Evolutionary conservation across 495 filamentous ascomycete genomes (phyloP), one percentile per base, ranked within the genome.

Genomic region (Symbiotaphrina buchneri): DNA sequence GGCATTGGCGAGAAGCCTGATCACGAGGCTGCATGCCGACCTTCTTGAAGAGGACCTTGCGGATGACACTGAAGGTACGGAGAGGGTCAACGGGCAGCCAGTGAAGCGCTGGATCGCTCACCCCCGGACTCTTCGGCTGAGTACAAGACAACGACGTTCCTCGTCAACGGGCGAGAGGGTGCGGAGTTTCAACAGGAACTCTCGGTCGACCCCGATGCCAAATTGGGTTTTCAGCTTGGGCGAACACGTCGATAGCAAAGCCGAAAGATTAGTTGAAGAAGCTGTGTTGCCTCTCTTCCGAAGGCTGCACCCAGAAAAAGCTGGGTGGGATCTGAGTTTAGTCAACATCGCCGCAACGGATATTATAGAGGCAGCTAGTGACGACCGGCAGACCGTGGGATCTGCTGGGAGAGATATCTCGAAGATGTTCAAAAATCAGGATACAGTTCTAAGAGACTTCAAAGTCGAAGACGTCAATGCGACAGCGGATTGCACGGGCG

Each of bases 341-440:
- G 51, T 95, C 30, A 95, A 95, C 42, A 50, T 95, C 10, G 82
- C 77, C 14, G 81, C 81, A 1, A 76, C 77, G 1, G 84, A 90
- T 42, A 84, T 95, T 70, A 58, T 65, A 1, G 64, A 71, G 35
- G 60, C 56, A 13, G 68, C 63, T 4, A 46, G 46, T 18, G 48
- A 47, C 11, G 14, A 10, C 2, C 16, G 10, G 14, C 10, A 30
- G 10, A 42, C 33, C 31, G 46, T 44, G 30, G 44, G 35, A 13
- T 46, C 42, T n/a, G 40, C 26, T n/a, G 50, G 52, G 6, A 39
- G 52, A 37, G 43, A 55, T 28, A 55, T 56, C 23, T 32, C 34
- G 6, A 47, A 41, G 28, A 55, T 55, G 52, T 51, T 55, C 34
- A 42, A 40, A 11, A 32, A 15, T 10, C 30, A 32, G 26, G 4